Base-by-base conservation (phyloP, 306 rosid genomes). In the Quercus suber region DNA sequence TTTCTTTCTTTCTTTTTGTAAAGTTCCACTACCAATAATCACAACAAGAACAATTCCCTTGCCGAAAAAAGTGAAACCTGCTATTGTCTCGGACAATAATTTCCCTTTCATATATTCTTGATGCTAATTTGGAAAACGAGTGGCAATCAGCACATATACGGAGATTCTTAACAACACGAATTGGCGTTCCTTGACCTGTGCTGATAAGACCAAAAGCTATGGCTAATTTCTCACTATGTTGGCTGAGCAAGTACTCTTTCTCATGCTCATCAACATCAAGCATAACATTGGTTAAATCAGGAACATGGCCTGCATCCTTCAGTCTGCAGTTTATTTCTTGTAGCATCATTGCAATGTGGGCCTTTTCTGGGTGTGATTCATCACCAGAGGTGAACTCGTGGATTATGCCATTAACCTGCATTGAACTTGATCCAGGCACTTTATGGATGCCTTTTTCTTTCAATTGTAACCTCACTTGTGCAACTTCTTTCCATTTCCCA, bases 121-220 rank as follows among this genome's bases (percentile, higher is more conserved):
- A 93, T 60, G 86, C 86, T 35, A 90, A 67, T 78, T 93, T 91
- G 79, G 91, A 88, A 57, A 90, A 91, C 58, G 91, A 73, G 85
- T 93, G 95, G 77, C 98, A 91, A 78, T 91, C 97, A 41, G 90
- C 85, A 86, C 95, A 93, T 81, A 86, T 91, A 63, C 97, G 58
- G 63, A 93, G 92, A 83, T 93, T 91, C 86, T 93, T 93, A 2
- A 86, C 88, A 10, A 92, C 86, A 68, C 96, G 87, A 82, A 94
- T 84, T 17, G 92, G 89, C 72, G 78, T 30, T 6, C 88, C 80
- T 69, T 53, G 81, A 28, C 67, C 76, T 60, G 91, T 90, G 56
- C 84, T 78, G 33, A 92, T 88, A 18, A 92, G 87, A 52, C 97
- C 97, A 67, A 85, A 90, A 75, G 98, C 90, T 75, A 92, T 84